A percentile compares a stretch with the other conserved stretches of the same genome.
Conservation (phyloP, 2,329 filamentous ascomycete species). For the Diaporthe vaccinii region DNA sequence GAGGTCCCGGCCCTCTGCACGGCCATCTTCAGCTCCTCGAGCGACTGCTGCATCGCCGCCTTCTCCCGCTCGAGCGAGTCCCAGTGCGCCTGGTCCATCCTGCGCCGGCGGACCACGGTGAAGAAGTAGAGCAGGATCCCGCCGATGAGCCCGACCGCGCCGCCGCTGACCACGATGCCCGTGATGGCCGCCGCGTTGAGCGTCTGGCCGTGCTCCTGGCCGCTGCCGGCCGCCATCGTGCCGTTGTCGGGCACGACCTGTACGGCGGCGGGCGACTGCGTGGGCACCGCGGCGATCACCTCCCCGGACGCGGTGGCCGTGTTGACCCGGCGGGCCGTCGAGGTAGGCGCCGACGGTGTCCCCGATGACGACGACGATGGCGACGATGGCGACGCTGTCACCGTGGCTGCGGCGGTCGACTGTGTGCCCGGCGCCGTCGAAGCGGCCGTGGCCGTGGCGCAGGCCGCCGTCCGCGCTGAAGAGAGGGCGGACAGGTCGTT, state of each 20-base stretch:
- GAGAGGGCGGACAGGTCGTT: constrained; percentile 15
- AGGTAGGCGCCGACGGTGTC: neutral
- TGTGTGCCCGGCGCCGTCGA: neutral
- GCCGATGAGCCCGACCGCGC: constrained; percentile 25
- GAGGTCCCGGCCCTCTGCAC: constrained; percentile 21
- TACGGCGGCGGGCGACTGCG: neutral
- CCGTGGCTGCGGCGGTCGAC: neutral
- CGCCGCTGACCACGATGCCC: constrained; percentile 23
- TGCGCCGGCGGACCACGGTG: constrained; percentile 23
- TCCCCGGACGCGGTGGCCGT: neutral
- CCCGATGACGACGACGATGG: neutral
- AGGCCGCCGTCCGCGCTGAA: constrained; percentile 4
- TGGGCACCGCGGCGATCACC: constrained; percentile 17
- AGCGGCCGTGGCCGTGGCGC: neutral
- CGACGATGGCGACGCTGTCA: neutral
- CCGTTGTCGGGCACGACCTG: constrained; percentile 12
- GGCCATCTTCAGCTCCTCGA: constrained; percentile 26
- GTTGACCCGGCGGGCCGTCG: constrained; percentile 1
- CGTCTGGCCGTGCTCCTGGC: neutral
- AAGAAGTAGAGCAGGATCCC: constrained; percentile 31
- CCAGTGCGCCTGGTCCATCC: constrained; percentile 25
- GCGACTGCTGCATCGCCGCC: constrained; percentile 26
- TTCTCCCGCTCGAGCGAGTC: constrained; percentile 31
- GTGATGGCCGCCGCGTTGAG: constrained; percentile 21
- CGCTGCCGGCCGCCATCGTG: neutral